Evolutionary conservation across 805 yeast species (phyloP).

Genomic region (Starmerella bombi): DNA sequence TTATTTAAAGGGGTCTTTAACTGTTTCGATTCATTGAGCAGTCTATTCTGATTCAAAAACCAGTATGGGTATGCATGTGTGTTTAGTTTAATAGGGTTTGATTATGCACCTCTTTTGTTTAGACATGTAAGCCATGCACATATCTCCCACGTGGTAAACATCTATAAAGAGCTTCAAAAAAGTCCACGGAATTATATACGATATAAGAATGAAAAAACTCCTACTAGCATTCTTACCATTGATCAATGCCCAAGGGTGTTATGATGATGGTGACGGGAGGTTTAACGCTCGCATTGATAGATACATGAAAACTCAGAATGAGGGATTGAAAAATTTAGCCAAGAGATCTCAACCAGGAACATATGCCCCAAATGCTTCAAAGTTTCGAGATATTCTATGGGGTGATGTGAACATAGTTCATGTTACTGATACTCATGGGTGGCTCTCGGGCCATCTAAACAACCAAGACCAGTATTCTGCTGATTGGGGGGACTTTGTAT

Average conservation of each 20-base stretch:
- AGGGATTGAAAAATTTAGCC: neutral
- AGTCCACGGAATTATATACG: too few species aligned
- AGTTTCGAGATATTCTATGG: conserved; percentile 6
- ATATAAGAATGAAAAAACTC: too few species aligned
- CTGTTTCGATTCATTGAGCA: too few species aligned
- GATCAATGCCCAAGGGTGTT: conserved; percentile 1
- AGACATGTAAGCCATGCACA: too few species aligned
- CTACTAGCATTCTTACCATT: neutral
- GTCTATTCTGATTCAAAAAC: too few species aligned
- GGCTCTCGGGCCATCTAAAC: conserved; percentile 38
- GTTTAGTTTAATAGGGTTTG: neutral
- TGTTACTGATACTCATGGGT: conserved; percentile 88
- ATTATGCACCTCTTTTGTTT: neutral
- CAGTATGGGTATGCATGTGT: too few species aligned
- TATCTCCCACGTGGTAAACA: too few species aligned
- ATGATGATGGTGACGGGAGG: conserved; percentile 15
- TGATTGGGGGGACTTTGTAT: conserved; percentile 84
- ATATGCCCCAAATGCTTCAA: neutral
- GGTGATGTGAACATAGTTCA: conserved; percentile 66
- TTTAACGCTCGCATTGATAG: conserved; percentile 8
- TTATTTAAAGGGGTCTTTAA: too few species aligned
- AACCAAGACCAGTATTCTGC: conserved; percentile 43
- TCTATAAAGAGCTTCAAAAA: too few species aligned
- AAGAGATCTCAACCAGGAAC: conserved; percentile 11
- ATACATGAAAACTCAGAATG: conserved; percentile 2